A percentile compares a stretch with the other conserved stretches of the same genome.
Evolutionary conservation across 2,329 filamentous ascomycete species (phyloP).

Genomic region (Colletotrichum falcatum): DNA sequence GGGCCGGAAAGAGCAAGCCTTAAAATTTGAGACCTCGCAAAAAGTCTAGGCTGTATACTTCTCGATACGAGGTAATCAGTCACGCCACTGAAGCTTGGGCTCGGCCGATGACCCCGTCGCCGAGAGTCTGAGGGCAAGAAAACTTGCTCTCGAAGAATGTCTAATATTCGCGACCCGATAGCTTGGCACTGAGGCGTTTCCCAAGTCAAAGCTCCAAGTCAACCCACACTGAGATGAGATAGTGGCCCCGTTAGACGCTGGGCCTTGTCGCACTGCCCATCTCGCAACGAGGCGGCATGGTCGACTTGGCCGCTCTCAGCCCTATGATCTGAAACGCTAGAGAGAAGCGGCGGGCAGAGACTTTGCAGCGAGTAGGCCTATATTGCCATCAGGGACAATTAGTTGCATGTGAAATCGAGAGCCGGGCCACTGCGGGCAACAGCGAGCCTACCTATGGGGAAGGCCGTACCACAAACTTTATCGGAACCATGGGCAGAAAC

Average conservation of each 20-base stretch:
- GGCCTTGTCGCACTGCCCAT: neutral
- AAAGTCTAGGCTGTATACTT: neutral
- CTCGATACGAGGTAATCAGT: neutral
- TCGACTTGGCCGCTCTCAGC: neutral
- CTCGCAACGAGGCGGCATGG: neutral
- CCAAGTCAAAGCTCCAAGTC: neutral
- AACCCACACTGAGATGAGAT: neutral
- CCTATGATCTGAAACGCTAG: neutral
- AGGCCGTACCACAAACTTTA: no score
- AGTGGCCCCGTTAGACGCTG: neutral
- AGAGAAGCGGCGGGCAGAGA: conserved; percentile 2
- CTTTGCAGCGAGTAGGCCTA: neutral
- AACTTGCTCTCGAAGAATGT: neutral
- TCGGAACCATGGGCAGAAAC: neutral
- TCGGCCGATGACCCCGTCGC: neutral
- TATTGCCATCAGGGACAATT: neutral
- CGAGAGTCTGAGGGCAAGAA: neutral
- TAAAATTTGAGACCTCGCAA: neutral
- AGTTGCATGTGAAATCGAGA: neutral
- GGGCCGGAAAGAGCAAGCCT: neutral
- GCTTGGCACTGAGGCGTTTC: neutral
- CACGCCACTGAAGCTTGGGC: neutral
- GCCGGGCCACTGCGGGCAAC: neutral
- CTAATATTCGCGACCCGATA: neutral
- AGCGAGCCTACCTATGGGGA: no score